A percentile compares a stretch with the other conserved stretches of the same genome.
Evolutionary conservation across 2,329 filamentous ascomycete species (phyloP).

Genomic region (Fusarium subglutinans): DNA sequence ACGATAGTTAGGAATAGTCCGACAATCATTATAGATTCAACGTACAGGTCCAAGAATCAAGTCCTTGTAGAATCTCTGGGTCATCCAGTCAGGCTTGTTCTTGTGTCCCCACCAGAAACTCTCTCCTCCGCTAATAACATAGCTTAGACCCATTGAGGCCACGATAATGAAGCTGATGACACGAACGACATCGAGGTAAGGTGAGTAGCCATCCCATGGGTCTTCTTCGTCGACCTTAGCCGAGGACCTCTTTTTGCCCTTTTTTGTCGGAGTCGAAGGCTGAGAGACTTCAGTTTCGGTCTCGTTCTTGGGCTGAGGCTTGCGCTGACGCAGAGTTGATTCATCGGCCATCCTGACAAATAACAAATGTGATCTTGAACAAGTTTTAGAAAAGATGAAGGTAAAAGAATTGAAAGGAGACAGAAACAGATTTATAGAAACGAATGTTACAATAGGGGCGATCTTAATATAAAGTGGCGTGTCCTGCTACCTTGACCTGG

Average conservation of each 20-base stretch:
- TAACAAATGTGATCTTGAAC: background rate
- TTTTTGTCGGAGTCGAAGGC: conserved; percentile 40
- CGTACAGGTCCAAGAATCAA: conserved; percentile 38
- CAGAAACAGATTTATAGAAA: conserved; percentile 12
- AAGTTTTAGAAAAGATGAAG: background rate
- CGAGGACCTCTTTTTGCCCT: conserved; percentile 32
- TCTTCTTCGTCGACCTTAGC: conserved; percentile 54
- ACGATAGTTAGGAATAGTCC: background rate
- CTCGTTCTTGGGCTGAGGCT: conserved; percentile 44
- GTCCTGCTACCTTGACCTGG: conserved; percentile 17
- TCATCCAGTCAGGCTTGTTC: conserved; percentile 70
- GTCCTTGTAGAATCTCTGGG: conserved; percentile 65
- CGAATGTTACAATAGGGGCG: conserved; percentile 12
- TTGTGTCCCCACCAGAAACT: conserved; percentile 73
- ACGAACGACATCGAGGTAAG: conserved; percentile 73
- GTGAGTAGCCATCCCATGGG: conserved; percentile 58
- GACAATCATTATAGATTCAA: conserved; percentile 4
- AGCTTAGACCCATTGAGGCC: conserved; percentile 76
- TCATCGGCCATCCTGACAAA: conserved; percentile 50
- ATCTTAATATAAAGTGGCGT: conserved; percentile 33
- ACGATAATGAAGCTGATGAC: conserved; percentile 73
- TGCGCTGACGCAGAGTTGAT: conserved; percentile 56
- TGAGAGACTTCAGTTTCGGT: conserved; percentile 28
- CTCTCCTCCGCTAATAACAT: conserved; percentile 77
- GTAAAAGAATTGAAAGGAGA: background rate